Evolutionary conservation across 495 filamentous ascomycete genomes (phyloP).

Genomic region (Hypomontagnella submonticulosa): DNA sequence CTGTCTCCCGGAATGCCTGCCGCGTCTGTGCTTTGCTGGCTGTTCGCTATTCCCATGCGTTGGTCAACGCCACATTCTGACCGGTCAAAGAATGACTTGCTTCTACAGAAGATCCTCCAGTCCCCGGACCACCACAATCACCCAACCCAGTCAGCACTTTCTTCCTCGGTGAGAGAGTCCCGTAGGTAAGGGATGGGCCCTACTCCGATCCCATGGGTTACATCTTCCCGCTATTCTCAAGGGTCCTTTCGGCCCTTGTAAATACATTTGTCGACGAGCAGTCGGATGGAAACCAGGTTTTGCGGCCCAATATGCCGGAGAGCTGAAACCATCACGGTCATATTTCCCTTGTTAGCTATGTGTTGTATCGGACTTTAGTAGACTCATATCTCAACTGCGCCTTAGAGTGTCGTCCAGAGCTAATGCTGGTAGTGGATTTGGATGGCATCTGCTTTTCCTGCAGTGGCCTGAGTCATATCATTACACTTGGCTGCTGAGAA

Average conservation of each 20-base stretch:
- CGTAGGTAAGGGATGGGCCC: constrained; percentile 10
- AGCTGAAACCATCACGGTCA: neutral
- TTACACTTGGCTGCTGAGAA: too few relatives aligned
- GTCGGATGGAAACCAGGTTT: constrained; percentile 20
- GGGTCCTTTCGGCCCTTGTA: neutral
- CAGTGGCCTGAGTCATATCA: too few relatives aligned
- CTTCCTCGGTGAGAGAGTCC: neutral
- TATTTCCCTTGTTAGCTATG: too few relatives aligned
- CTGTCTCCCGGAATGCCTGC: neutral
- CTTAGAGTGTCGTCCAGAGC: too few relatives aligned
- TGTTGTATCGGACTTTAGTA: neutral
- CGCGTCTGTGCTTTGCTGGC: constrained; percentile 7
- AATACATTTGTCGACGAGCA: neutral
- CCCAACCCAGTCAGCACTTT: constrained; percentile 21
- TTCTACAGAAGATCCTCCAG: constrained; percentile 5
- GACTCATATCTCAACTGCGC: too few relatives aligned
- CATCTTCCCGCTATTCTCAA: constrained; percentile 4
- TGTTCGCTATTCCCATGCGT: constrained; percentile 4
- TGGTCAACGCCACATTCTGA: constrained; percentile 12
- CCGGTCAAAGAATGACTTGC: constrained; percentile 25
- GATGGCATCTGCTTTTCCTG: too few relatives aligned
- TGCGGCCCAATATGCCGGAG: neutral
- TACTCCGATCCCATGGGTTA: neutral
- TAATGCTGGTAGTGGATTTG: too few relatives aligned
- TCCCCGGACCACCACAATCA: neutral